Conservation (phyloP, 352 stramenopile species). For the Phytophthora rubi region DNA sequence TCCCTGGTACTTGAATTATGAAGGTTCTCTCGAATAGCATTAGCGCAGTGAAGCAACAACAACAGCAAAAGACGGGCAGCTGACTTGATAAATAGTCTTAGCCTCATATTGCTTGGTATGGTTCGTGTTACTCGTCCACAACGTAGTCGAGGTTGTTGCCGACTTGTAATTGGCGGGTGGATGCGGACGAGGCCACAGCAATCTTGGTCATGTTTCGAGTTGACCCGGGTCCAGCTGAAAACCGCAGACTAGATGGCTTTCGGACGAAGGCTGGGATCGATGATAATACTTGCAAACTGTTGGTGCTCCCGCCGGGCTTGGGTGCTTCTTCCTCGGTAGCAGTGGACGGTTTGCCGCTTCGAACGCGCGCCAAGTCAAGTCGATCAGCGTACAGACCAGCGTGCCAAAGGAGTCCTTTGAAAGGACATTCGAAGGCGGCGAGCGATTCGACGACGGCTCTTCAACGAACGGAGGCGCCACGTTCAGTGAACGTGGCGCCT, state of each 20-base stretch:
- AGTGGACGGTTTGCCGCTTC: neutral
- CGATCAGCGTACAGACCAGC: too few species aligned
- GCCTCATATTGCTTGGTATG: too few species aligned
- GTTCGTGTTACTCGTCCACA: neutral
- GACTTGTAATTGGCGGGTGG: neutral
- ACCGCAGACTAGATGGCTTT: neutral
- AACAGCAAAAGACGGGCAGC: too few species aligned
- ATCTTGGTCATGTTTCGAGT: neutral
- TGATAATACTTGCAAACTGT: neutral
- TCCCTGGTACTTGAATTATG: too few species aligned
- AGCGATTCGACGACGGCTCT: constrained; percentile 1
- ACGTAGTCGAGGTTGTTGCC: neutral
- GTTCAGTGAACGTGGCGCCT: neutral
- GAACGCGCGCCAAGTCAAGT: neutral
- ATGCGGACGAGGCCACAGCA: neutral
- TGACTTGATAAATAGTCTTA: too few species aligned
- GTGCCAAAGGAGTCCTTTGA: too few species aligned
- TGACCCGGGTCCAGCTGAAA: neutral
- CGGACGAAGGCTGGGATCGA: neutral
- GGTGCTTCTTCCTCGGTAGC: neutral
- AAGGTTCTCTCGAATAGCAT: too few species aligned
- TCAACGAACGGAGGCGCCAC: neutral
- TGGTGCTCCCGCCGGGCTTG: neutral
- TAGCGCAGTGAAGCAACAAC: too few species aligned
- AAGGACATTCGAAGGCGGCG: neutral